Percentiles rank a stretch among this genome's conserved stretches.
Conservation (phyloP, 1,139 yeast genomes). For the Protomyces inundatus region DNA sequence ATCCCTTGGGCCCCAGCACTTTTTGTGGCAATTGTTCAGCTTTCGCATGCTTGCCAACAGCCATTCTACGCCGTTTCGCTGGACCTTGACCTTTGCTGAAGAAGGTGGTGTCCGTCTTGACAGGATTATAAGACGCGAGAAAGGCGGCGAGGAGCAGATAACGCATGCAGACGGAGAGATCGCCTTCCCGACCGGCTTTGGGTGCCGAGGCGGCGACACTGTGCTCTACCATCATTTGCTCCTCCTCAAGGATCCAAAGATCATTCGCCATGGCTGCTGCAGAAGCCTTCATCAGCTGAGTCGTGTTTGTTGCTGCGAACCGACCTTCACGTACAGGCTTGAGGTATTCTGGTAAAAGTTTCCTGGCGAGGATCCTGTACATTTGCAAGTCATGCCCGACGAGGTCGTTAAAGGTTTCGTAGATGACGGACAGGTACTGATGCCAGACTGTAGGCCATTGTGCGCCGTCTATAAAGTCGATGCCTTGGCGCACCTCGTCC, state of each 20-base stretch:
- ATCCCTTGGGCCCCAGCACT: constrained; percentile 52
- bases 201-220: not conserved
- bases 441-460: constrained; percentile 9
- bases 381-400: constrained; percentile 13
- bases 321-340: constrained; percentile 10
- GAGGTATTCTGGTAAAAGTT: constrained; percentile 11
- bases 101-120: constrained; percentile 53
- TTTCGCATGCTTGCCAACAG: constrained; percentile 3
- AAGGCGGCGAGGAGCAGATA: constrained; percentile 58
- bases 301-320: constrained; percentile 9
- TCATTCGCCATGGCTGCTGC: constrained; percentile 1
- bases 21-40: constrained; percentile 18
- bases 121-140: constrained; percentile 62
- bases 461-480: not conserved
- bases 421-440: not conserved
- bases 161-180: constrained; percentile 1
- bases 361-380: constrained; percentile 4
- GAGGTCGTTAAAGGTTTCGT: not conserved
- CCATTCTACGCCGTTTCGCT: constrained; percentile 14
- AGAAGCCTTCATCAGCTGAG: constrained; percentile 10
- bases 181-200: not conserved
- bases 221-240: not conserved
- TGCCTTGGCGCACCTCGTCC: not conserved
- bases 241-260: constrained; percentile 16
- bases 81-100: constrained; percentile 54